phyloP scores from a whole-genome alignment of 2,329 filamentous ascomycete species.

The Bipolaris cookei region DNA sequence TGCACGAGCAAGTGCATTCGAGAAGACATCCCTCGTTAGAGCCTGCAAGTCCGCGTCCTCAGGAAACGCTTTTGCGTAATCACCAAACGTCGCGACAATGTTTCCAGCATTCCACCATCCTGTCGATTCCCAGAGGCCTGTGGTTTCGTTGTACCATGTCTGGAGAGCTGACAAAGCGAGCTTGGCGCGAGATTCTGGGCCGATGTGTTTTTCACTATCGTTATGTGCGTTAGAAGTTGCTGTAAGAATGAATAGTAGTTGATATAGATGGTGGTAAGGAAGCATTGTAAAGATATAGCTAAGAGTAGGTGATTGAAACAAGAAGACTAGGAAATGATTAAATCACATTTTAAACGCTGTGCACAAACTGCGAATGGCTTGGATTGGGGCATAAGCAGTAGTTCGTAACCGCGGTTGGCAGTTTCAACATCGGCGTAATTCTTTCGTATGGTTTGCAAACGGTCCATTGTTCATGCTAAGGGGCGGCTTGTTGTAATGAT shows the following conservation, averaged over 20 bases:
- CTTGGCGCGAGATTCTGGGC: conserved; percentile 31
- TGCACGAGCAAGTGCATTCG: conserved; percentile 51
- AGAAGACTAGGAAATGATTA: too few relatives aligned
- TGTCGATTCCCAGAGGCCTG: conserved; percentile 68
- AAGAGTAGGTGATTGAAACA: too few relatives aligned
- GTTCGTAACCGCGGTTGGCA: too few relatives aligned
- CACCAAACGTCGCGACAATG: conserved; percentile 66
- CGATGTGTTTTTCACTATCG: conserved; percentile 19
- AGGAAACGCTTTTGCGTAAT: conserved; percentile 52
- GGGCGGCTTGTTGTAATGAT: too few relatives aligned
- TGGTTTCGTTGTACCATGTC: conserved; percentile 64
- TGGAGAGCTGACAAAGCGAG: conserved; percentile 58
- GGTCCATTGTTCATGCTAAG: too few relatives aligned
- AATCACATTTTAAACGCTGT: too few relatives aligned
- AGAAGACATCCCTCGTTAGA: conserved; percentile 51
- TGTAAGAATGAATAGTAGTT: conserved; percentile 19
- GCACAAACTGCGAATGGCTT: too few relatives aligned
- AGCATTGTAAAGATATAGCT: conserved; percentile 21
- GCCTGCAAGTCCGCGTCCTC: conserved; percentile 41
- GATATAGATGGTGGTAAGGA: conserved; percentile 16
- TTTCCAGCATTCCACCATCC: conserved; percentile 81
- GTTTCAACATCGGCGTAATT: too few relatives aligned
- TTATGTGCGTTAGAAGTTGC: conserved; percentile 32
- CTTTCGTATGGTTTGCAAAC: too few relatives aligned
- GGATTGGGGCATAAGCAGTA: too few relatives aligned